Conservation (phyloP, 352 stramenopile genomes). For the Blastocystis sp. region DNA sequence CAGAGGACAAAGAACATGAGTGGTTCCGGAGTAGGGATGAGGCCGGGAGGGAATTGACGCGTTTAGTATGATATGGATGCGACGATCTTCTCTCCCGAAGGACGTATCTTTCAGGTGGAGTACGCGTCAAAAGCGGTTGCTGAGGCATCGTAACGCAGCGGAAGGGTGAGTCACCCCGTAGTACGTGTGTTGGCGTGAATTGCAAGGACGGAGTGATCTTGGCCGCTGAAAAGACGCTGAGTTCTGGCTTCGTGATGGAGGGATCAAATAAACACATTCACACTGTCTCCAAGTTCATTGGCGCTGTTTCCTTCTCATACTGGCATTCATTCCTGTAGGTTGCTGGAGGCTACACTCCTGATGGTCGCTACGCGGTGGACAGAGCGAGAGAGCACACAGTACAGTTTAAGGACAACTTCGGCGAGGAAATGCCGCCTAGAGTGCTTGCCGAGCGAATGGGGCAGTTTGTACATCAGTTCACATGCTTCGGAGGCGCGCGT, state of each 20-base stretch:
- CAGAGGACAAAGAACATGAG: conserved; percentile 53
- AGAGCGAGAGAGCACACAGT: conserved; percentile 48
- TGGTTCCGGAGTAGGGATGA: conserved; percentile 69
- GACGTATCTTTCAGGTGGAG: conserved; percentile 73
- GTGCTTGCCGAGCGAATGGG: conserved; percentile 69
- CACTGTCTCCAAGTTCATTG: conserved; percentile 62
- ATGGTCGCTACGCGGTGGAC: conserved; percentile 65
- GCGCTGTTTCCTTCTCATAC: conserved; percentile 32
- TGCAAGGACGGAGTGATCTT: conserved; percentile 72
- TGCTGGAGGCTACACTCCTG: conserved; percentile 62
- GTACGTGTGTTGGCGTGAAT: conserved; percentile 71
- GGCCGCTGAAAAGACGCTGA: conserved; percentile 64
- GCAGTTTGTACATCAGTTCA: conserved; percentile 73
- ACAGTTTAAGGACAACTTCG: conserved; percentile 72
- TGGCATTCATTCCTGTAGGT: conserved; percentile 8
- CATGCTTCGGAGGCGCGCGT: conserved; percentile 47
- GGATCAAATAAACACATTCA: conserved; percentile 74
- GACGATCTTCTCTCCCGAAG: conserved; percentile 73
- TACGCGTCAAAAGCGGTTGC: conserved; percentile 73
- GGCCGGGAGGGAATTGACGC: not conserved
- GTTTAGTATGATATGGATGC: conserved; percentile 75
- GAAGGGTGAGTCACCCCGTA: not conserved
- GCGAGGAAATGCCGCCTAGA: conserved; percentile 64
- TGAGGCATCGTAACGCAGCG: conserved; percentile 30
- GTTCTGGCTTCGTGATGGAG: conserved; percentile 70